phyloP scores from a whole-genome alignment of 1,139 yeast genomes.

The Magnusiomyces clavatus region DNA sequence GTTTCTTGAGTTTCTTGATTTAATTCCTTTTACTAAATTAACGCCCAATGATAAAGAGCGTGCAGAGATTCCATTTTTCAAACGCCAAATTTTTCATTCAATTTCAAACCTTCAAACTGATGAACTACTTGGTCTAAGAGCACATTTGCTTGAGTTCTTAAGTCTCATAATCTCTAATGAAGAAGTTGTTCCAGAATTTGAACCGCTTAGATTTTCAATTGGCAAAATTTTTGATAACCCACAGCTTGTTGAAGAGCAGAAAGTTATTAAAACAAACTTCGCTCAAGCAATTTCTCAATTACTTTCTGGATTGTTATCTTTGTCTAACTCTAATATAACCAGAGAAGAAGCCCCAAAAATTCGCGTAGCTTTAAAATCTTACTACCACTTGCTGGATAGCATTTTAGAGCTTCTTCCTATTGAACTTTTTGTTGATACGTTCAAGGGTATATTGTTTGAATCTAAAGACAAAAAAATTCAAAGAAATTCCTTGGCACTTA shows the following conservation, averaged over 20 bases:
- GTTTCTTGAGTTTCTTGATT: constrained; percentile 37
- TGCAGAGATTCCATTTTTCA: constrained; percentile 31
- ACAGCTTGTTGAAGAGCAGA: constrained; percentile 12
- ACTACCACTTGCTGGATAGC: constrained; percentile 47
- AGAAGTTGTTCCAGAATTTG: constrained; percentile 22
- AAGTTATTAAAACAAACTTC: constrained; percentile 15
- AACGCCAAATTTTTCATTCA: constrained; percentile 59
- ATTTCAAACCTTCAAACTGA: constrained; percentile 45
- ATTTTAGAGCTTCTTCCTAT: constrained; percentile 69
- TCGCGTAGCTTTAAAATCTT: constrained; percentile 8
- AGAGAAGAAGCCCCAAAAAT: neutral
- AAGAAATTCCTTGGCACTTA: constrained; percentile 41
- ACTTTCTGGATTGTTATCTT: constrained; percentile 12
- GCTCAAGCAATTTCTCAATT: constrained; percentile 19
- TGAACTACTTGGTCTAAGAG: constrained; percentile 42
- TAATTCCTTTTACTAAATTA: constrained; percentile 22
- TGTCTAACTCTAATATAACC: constrained; percentile 3
- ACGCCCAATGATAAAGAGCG: constrained; percentile 33
- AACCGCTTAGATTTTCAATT: constrained; percentile 25
- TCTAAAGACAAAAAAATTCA: constrained; percentile 25
- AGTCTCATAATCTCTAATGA: constrained; percentile 25
- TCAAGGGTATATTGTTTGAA: constrained; percentile 44
- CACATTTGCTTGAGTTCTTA: constrained; percentile 43
- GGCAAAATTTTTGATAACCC: constrained; percentile 14
- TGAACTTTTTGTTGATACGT: constrained; percentile 58